Base-by-base conservation (phyloP, 805 yeast genomes). In the Lipomyces yamadae region DNA sequence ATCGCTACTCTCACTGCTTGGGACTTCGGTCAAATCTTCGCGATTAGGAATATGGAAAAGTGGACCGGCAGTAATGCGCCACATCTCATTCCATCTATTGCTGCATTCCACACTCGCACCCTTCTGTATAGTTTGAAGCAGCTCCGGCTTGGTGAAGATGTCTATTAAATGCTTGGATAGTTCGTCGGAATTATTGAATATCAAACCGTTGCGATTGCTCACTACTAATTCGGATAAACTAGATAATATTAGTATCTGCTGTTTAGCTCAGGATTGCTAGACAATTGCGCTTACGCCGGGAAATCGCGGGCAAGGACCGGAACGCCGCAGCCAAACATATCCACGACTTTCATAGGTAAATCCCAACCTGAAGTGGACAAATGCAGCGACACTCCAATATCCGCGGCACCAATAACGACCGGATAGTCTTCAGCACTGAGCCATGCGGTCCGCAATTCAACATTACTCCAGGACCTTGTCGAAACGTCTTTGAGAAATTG, bases 311-410 rank as follows among this genome's bases (percentile, higher is more conserved):
- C 86, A 2, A 93, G 81, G 0, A 92, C 98, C 0, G 99, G 99
- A 11, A 95, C 80, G 0, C 98, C 98, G 70, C 95, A 90, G 0
- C 99, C 99, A 81, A 94, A 93, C 84, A 94, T 87, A 74, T 95
- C 99, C 4, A 94, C 88, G 45, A 95, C 90, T 77, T 95, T 95
- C 99, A 95, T 95, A 0, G 99, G 99, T 65, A 95, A 82, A 74
- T 95, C 99, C 64, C 90, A 82, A 0, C 99, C 99, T 57, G 97
- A 90, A 56, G 96, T 89, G 0, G 98, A 93, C 3, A 88, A 85
- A 77, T 95, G 99, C 68, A 95, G 80, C 0, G 98, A 94, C 1
- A 95, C 83, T 1, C 97, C 98, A 45, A 93, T 75, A 74, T 95
- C 97, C 2, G 97, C 94, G 2, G 86, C 79, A 2, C 88, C 87